Base-by-base conservation (phyloP, 345 rosid genomes). In the Pistacia integerrima region DNA sequence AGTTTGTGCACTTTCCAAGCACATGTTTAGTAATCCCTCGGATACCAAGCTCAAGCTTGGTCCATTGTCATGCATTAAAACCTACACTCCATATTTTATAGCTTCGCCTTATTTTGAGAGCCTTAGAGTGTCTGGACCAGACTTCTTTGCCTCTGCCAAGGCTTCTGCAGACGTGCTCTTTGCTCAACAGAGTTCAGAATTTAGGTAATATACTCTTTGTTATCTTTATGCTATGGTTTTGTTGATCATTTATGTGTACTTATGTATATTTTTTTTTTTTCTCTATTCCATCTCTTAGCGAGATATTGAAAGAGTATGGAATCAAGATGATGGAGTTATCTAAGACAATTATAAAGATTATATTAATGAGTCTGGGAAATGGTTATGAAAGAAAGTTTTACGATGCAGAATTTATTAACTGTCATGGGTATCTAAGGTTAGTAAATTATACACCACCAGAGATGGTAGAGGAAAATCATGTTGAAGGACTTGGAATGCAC, bases 51-150 rank as follows among this genome's bases (percentile, higher is more conserved):
- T 89, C 81, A 89, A 88, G 87, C 87, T 92, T 18, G 90, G 91
- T 8, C 92, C 92, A 5, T 76, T 81, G 13, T 81, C 92, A 1
- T 30, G 63, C 51, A 61, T 82, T 28, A 87, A 85, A 75, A 81
- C 88, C 18, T 92, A 88, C 78, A 87, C 95, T 64, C 94, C 97
- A 62, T 90, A 74, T 54, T 85, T 88, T 84, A 90, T 93, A 51
- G 98, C 97, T 36, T 93, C 94, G 48, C 97, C 97, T 20, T 93
- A 84, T 75, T 93, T 92, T 56, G 94, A 91, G 72, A 89, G 98
- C 80, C 81, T 93, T 9, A 74, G 82, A 33, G 90, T 93, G 18
- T 81, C 88, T 9, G 92, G 97, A 65, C 94, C 97, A 0, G 91
- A 90, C 76, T 93, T 90, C 86, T 82, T 84, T 38, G 44, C 75